Evolutionary conservation across 2,329 filamentous ascomycete species (phyloP).

Genomic region (Westerdykella sp.): DNA sequence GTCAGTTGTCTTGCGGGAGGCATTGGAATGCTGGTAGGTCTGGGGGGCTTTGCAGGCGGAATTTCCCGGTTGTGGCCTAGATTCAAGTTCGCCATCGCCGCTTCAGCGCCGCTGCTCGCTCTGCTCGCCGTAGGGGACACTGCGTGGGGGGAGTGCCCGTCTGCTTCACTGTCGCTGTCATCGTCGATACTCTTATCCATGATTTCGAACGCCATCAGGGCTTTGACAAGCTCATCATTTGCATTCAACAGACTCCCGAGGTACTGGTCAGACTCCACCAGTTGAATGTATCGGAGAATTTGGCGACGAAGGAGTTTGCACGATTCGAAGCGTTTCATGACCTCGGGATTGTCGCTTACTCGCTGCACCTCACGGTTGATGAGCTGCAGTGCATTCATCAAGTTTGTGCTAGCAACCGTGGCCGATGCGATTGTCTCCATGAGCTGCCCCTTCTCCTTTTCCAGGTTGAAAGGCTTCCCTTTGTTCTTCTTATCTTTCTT

Average conservation of each 20-base stretch:
- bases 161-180: conserved; percentile 58
- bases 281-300: conserved; percentile 86
- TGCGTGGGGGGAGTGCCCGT: conserved; percentile 14
- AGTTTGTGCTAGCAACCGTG: conserved; percentile 83
- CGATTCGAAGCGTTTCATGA: conserved; percentile 70
- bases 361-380: conserved; percentile 86
- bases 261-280: conserved; percentile 83
- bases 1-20: conserved; percentile 32
- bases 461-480: conserved; percentile 67
- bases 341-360: conserved; percentile 75
- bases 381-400: conserved; percentile 78
- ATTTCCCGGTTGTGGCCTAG: conserved; percentile 27
- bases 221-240: conserved; percentile 91
- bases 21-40: conserved; percentile 38
- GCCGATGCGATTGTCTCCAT: conserved; percentile 83
- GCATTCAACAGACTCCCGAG: conserved; percentile 85
- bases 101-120: conserved; percentile 22
- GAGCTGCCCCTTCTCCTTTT: conserved; percentile 81
- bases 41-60: conserved; percentile 46
- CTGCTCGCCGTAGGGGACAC: conserved; percentile 3
- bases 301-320: conserved; percentile 82
- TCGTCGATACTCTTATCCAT: conserved; percentile 79
- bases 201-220: conserved; percentile 90
- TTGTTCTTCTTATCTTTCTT: conserved; percentile 49
- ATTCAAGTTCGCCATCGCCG: conserved; percentile 42